Evolutionary conservation across 2,329 filamentous ascomycete genomes (phyloP).

Genomic region (Colletotrichum eremochloae): DNA sequence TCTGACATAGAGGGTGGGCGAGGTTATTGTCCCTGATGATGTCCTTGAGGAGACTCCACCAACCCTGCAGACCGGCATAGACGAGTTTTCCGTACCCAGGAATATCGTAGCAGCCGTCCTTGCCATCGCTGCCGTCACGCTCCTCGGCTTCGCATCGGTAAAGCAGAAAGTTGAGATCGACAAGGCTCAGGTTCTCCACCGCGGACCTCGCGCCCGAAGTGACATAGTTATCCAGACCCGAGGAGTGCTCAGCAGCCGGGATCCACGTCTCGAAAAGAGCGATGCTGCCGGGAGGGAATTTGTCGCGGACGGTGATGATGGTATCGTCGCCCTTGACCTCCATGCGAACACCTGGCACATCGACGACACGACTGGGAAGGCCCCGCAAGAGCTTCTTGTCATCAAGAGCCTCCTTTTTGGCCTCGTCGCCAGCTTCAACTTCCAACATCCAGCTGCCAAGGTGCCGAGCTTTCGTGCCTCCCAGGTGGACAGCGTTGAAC

Average conservation of each 20-base stretch:
- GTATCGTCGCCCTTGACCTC: conserved; percentile 81
- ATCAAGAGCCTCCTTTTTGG: conserved; percentile 71
- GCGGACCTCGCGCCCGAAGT: conserved; percentile 84
- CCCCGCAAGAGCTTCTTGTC: conserved; percentile 83
- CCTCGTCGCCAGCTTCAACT: conserved; percentile 82
- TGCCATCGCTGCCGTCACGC: conserved; percentile 80
- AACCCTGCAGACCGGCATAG: conserved; percentile 97
- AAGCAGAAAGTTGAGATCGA: conserved; percentile 91
- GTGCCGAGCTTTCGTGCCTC: conserved; percentile 86
- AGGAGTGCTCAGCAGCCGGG: conserved; percentile 84
- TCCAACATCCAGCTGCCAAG: conserved; percentile 94
- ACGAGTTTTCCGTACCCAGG: conserved; percentile 87
- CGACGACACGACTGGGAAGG: conserved; percentile 84
- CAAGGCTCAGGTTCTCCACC: conserved; percentile 79
- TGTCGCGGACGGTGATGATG: conserved; percentile 82
- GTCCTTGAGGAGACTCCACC: conserved; percentile 92
- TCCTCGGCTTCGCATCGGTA: conserved; percentile 94
- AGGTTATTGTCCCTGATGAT: conserved; percentile 92
- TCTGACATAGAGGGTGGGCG: conserved; percentile 92
- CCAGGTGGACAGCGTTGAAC: conserved; percentile 83
- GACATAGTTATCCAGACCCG: conserved; percentile 87
- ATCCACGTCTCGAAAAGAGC: conserved; percentile 98
- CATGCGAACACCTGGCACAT: conserved; percentile 80
- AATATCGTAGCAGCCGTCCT: conserved; percentile 90
- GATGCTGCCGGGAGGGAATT: conserved; percentile 94